A percentile compares a stretch with the other conserved stretches of the same genome.
Conservation (phyloP, 768 basidiomycete species). For the Lactarius psammicola region DNA sequence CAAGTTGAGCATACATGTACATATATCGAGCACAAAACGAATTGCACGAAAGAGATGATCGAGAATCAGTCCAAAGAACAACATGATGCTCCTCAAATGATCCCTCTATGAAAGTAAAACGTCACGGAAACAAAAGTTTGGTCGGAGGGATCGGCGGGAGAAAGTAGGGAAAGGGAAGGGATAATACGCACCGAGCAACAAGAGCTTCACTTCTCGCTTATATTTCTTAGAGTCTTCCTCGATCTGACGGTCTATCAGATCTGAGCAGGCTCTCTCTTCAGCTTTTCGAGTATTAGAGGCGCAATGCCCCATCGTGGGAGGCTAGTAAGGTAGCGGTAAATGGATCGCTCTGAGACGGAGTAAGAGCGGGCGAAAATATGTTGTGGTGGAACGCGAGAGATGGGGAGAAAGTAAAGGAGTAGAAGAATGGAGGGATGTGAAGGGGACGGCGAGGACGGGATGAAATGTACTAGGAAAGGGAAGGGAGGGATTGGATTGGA, state of each 20-base stretch:
- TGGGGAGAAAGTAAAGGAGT: background rate
- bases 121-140: too few species aligned
- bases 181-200: slow-evolving; percentile 69
- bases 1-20: slow-evolving; percentile 8
- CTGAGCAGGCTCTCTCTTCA: slow-evolving; percentile 63
- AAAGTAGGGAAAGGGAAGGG: too few species aligned
- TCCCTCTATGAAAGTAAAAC: too few species aligned
- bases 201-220: slow-evolving; percentile 88
- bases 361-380: background rate
- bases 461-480: background rate
- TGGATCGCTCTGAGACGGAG: background rate
- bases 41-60: background rate
- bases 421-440: too few species aligned
- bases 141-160: too few species aligned
- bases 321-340: background rate
- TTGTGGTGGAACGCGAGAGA: background rate
- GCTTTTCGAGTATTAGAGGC: too few species aligned
- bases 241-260: slow-evolving; percentile 76
- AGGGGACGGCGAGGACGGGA: too few species aligned
- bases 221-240: slow-evolving; percentile 83
- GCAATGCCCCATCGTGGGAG: slow-evolving; percentile 61
- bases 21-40: slow-evolving; percentile 8
- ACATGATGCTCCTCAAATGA: too few species aligned
- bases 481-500: background rate
- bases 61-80: background rate